Base-by-base conservation (phyloP, 164 flowering plant species). In the Nymphaea thermarum region DNA sequence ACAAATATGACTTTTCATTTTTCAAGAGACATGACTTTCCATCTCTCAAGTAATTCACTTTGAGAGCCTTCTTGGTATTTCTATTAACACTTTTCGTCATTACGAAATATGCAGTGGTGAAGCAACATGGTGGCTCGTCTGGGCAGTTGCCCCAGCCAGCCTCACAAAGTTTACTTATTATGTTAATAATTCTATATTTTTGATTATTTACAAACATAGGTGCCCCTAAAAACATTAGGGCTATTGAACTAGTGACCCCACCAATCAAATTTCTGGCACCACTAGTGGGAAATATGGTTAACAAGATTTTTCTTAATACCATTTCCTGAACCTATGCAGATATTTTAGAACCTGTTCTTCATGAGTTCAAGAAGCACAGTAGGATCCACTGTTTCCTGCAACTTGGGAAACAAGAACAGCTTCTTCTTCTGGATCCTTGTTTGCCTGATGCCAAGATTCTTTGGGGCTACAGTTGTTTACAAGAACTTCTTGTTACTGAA, bases 311-410 rank as follows among this genome's bases (percentile, higher is more conserved):
- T 1, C 6, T 8, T 45, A 4, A 51, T 51, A 51, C 55, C 12
- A 14, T 51, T 51, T 51, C 1, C 8, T 51, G 55, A 3, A 1
- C 55, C 7, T 51, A 4, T 14, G 3, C 55, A 51, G 55, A 51
- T 51, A n/a, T 80, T 81, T 78, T 17, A 69, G 73, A 76, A 68
- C 77, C 63, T 64, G 68, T 71, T 79, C 95, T 91, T 88, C 88
- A 89, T 89, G 97, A 83, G 76, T 88, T 88, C 90, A 78, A 84
- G 65, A 79, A 78, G 82, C 63, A 72, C 82, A 79, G 85, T 59
- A 67, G 79, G 84, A 87, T 82, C 86, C 51, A 43, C 72, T 44
- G 93, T 91, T 91, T 91, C 97, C 97, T 91, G 87, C 78, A 67
- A 78, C 67, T 77, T 80, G 86, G 97, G 97, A 87, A 87, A 86